Base-by-base conservation (phyloP, 345 rosid species). In the Viola odorata region DNA sequence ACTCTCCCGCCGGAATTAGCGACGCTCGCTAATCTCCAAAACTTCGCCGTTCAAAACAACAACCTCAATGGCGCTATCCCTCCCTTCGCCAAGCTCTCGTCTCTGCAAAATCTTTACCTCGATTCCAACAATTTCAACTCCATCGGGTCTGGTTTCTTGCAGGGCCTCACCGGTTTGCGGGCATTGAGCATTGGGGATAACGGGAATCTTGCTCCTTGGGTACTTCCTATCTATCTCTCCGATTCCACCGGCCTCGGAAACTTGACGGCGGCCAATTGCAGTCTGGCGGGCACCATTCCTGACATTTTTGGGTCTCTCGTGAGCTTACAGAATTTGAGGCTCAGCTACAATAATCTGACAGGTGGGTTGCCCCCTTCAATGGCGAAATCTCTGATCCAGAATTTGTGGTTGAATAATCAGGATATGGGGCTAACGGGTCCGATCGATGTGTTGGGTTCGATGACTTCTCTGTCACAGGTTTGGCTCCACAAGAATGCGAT, bases 401-500 rank as follows among this genome's bases (percentile, higher is more conserved):
- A 66, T 59, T 60, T 94, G 10, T 90, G 95, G 96, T 40, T 89
- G 50, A 92, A 92, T 66, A 76, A 89, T 62, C 97, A 92, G 64
- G 4, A 12, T 0, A 1, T 9, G 1, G 97, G 97, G 8, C 65
- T 94, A 15, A 58, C 82, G 0, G 99, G 97, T 8, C 73, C 74
- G 12, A 69, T 90, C 38, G 70, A 78, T 0, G 88, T 94, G 45
- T 68, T 94, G 10, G 67, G 87, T 4, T 65, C 67, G 17, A 90
- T 94, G 97, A 53, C 70, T 6, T 74, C 74, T 50, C 55, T 94
- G 68, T 32, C 55, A 8, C 89, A 86, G 74, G 95, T 79, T n/a
- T 94, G 97, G 99, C 77, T 92, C 6, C 91, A 89, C 0, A 77
- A 76, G 45, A 92, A 92, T 63, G 77, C 72, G 62, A 87, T 92